Evolutionary conservation across 768 basidiomycete genomes (phyloP), one percentile per base, ranked within the genome.

Genomic region (Rhodocollybia butyracea): DNA sequence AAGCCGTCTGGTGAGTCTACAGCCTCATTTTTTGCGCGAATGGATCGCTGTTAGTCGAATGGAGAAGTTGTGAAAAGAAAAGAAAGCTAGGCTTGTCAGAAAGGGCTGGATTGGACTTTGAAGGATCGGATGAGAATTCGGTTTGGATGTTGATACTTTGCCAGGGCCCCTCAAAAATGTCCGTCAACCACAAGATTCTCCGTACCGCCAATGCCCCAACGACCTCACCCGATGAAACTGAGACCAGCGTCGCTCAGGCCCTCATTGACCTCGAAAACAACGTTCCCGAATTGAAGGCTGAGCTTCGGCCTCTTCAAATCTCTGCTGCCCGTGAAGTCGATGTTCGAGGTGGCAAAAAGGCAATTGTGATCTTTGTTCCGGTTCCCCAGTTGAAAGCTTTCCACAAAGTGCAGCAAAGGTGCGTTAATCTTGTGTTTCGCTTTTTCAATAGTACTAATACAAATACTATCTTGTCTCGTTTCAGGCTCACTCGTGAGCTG

Each of bases 311-410:
- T 58, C 86, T 99, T 63, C 94, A 98, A 70, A 98, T 99, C 76
- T 96, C 94, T 63, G 92, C 95, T 61, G 97, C 97, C 62, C 94
- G 94, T 68, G 97, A 99, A 77, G 91, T 99, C 63, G 97, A 99
- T 70, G 95, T 98, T 65, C 92, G 94, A 67, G 97, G 96, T 60
- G 97, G 97, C 69, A 98, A 97, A 81, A 99, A 98, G 82, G 97
- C 97, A 51, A 95, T 99, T 66, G 93, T 99, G 60, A 79, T 99
- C 73, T 99, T 99, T 69, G 95, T 98, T 45, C 97, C 97, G 55
- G 89, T 96, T 47, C 94, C 96, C 62, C 93, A 95, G 76, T 72
- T 96, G 74, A 98, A 98, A 80, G 96, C 95, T 15, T 99, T 95
- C 89, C 93, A 89, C 79, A 98, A 96, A 77, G 81, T 98, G 65